A percentile compares a stretch with the other conserved stretches of the same genome.
Evolutionary conservation across 257 asterid genomes (phyloP).

Genomic region (Perilla frutescens): DNA sequence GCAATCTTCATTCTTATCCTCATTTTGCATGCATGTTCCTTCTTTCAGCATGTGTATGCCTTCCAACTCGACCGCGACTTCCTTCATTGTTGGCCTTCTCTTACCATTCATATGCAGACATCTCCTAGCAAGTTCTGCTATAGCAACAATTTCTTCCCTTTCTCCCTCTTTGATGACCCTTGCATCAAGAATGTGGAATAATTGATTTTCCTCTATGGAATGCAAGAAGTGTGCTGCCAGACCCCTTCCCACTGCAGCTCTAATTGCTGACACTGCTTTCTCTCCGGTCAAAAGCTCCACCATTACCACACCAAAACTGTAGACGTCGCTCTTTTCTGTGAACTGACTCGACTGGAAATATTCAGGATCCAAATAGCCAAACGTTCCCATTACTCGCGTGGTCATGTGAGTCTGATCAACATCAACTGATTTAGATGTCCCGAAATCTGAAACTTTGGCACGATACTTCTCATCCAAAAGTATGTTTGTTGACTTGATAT

Average conservation of each 20-base stretch:
- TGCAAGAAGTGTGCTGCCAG: constrained; percentile 39
- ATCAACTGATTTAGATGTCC: constrained; percentile 32
- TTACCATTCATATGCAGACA: constrained; percentile 48
- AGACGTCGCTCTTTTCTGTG: constrained; percentile 52
- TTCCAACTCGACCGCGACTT: constrained; percentile 41
- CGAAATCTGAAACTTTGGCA: constrained; percentile 42
- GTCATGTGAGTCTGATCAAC: constrained; percentile 32
- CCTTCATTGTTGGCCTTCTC: constrained; percentile 54
- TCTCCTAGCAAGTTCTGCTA: constrained; percentile 44
- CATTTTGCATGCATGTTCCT: too few relatives aligned
- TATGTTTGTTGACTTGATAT: constrained; percentile 44
- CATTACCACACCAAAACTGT: constrained; percentile 48
- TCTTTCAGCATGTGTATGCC: constrained; percentile 14
- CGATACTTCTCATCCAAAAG: constrained; percentile 33
- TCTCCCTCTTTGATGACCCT: constrained; percentile 34
- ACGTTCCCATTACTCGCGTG: constrained; percentile 48
- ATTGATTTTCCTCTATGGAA: constrained; percentile 34
- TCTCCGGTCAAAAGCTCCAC: constrained; percentile 54
- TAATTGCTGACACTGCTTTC: constrained; percentile 39
- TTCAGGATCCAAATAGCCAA: constrained; percentile 57
- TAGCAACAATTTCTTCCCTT: constrained; percentile 35
- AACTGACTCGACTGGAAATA: constrained; percentile 50
- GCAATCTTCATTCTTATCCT: neutral
- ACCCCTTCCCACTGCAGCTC: constrained; percentile 29
- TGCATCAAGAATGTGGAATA: constrained; percentile 44